phyloP scores from a whole-genome alignment of 768 basidiomycete species.

The Neoboletus subvelutipes region DNA sequence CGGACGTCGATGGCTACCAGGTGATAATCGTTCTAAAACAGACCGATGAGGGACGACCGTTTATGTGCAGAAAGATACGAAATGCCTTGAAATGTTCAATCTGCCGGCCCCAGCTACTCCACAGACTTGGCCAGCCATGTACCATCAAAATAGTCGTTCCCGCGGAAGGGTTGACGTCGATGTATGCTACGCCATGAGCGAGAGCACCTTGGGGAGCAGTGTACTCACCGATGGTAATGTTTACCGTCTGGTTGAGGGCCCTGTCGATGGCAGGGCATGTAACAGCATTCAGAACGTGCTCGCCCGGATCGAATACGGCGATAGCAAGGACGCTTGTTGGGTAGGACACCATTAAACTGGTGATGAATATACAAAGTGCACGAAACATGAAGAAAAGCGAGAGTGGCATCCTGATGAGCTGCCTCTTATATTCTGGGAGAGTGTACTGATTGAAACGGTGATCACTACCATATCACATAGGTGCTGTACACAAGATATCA shows the following conservation, averaged over 20 bases:
- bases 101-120: conserved; percentile 74
- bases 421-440: conserved; percentile 3
- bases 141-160: conserved; percentile 60
- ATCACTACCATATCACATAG: not conserved
- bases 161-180: conserved; percentile 57
- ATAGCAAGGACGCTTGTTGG: not conserved
- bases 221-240: conserved; percentile 48
- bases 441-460: not conserved
- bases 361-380: not conserved
- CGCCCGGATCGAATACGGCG: conserved; percentile 37
- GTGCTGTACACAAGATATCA: too few relatives aligned
- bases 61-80: not conserved
- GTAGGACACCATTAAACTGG: not conserved
- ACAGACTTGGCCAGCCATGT: conserved; percentile 78
- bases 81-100: conserved; percentile 62
- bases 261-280: conserved; percentile 46
- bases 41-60: not conserved
- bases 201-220: not conserved
- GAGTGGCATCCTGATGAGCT: not conserved
- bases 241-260: conserved; percentile 29
- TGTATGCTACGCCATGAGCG: conserved; percentile 47
- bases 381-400: not conserved
- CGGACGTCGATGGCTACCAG: conserved; percentile 63
- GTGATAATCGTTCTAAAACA: conserved; percentile 54
- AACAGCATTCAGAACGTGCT: conserved; percentile 35